Evolutionary conservation across 1,284 basidiomycete species (phyloP).

Genomic region (Irpex lacteus): DNA sequence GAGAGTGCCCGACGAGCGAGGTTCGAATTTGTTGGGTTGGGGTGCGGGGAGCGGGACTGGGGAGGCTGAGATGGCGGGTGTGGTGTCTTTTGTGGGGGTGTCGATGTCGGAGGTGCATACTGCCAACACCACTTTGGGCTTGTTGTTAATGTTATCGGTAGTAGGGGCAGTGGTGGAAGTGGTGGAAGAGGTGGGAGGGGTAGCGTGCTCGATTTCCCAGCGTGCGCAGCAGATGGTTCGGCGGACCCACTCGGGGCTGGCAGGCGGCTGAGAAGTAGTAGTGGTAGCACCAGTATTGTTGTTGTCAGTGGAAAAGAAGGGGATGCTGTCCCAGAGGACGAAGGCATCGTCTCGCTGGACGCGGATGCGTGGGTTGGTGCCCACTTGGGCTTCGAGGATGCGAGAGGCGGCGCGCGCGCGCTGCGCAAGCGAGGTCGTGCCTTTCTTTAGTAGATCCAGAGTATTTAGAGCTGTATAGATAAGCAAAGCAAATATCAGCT

Average conservation of each 20-base stretch:
- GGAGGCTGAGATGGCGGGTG: slow-evolving; percentile 30
- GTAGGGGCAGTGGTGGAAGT: too few relatives aligned
- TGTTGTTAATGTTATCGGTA: too few relatives aligned
- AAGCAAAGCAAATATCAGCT: too few relatives aligned
- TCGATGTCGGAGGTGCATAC: slow-evolving; percentile 33
- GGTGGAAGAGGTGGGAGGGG: too few relatives aligned
- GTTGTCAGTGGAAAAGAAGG: slow-evolving; percentile 32
- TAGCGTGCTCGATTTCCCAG: slow-evolving; percentile 56
- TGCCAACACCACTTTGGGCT: slow-evolving; percentile 51
- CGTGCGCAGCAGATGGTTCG: slow-evolving; percentile 76
- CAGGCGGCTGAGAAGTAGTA: slow-evolving; percentile 19
- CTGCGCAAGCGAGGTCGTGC: slow-evolving; percentile 72
- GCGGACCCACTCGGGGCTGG: slow-evolving; percentile 71
- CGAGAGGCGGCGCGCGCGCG: slow-evolving; percentile 84
- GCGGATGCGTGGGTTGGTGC: slow-evolving; percentile 70
- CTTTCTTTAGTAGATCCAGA: slow-evolving; percentile 92
- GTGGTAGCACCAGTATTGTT: too few relatives aligned
- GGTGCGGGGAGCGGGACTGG: slow-evolving; percentile 68
- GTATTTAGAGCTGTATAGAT: slow-evolving; percentile 91
- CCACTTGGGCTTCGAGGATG: slow-evolving; percentile 79
- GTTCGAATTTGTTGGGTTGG: slow-evolving; percentile 58
- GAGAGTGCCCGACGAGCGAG: slow-evolving; percentile 58
- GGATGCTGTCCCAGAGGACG: slow-evolving; percentile 72
- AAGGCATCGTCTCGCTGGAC: slow-evolving; percentile 79
- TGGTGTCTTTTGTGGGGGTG: slow-evolving; percentile 28